Conservation (phyloP, 768 basidiomycete species). For the Serendipita sp. region DNA sequence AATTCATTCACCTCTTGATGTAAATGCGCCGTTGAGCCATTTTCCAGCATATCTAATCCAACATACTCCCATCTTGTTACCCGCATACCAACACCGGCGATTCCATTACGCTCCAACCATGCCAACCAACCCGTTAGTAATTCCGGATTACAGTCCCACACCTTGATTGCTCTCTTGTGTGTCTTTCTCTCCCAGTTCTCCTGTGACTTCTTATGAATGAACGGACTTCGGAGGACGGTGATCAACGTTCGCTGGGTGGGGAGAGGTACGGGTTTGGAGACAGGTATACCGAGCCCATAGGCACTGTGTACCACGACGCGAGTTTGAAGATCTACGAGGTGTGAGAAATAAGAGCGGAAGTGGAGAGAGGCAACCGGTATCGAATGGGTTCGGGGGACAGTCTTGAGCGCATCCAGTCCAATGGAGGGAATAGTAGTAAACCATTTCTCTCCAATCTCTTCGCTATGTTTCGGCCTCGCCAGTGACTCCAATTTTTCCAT, state of each 20-base stretch:
- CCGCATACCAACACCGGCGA: conserved; percentile 81
- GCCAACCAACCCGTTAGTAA: conserved; percentile 66
- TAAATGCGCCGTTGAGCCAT: background rate
- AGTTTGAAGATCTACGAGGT: conserved; percentile 59
- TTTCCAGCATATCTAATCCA: background rate
- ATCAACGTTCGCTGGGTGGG: conserved; percentile 66
- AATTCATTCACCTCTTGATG: no score
- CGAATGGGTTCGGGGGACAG: background rate
- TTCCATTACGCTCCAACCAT: conserved; percentile 57
- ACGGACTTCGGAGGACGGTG: conserved; percentile 77
- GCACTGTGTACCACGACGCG: conserved; percentile 79
- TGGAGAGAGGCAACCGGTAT: conserved; percentile 73
- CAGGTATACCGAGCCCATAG: conserved; percentile 67
- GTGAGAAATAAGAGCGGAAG: conserved; percentile 58
- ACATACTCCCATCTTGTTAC: conserved; percentile 52
- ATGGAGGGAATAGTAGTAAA: background rate
- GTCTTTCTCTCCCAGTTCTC: conserved; percentile 85
- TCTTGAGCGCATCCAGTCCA: background rate
- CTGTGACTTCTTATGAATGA: conserved; percentile 84
- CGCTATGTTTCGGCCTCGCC: background rate
- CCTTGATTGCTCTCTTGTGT: conserved; percentile 76
- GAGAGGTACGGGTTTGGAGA: conserved; percentile 44
- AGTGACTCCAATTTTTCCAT: background rate
- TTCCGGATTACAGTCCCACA: conserved; percentile 72
- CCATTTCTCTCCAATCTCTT: background rate